Evolutionary conservation across 768 basidiomycete genomes (phyloP), one percentile per base, ranked within the genome.

Genomic region (Trametes cingulata): DNA sequence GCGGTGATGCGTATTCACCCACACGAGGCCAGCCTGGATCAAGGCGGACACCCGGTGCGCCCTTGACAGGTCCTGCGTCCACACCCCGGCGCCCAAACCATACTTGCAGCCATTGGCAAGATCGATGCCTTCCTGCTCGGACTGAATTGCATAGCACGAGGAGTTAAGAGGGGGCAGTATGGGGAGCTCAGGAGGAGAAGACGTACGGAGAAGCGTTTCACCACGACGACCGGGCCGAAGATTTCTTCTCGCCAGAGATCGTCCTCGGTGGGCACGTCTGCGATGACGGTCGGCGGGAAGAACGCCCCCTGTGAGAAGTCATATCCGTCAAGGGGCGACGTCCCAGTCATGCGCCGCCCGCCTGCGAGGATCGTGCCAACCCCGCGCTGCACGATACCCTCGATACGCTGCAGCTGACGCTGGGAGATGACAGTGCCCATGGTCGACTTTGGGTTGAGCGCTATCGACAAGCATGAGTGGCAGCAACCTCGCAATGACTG

Each of bases 1-100:
- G 46, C 92, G 82, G 68, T 95, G 93, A 65, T 93, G 91, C 0
- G 89, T 92, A 69, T 95, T 94, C 37, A 93, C 83, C 93, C 93
- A 95, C 45, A 90, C 88, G 29, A 94, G 68, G 5, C 93, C 93
- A 17, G 87, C 77, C 64, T 94, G 80, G 36, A 95, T 85, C 35
- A 76, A 76, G 50, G 80, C 80, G 6, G 91, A 82, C 2, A 92
- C 82, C 3, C 88, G 85, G 69, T 93, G 91, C 10, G 88, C 91
- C 56, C 85, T 79, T 0, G 90, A 86, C 33, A 94, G 68, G 71
- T 91, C 78, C 27, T 78, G 75, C 4, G 91, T 92, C 91, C 91
- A 95, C 48, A 95, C 78, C 9, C 86, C 87, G 2, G 88, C 88
- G 14, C 91, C 92, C 7, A 93, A 76, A 1, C 91, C 92, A 67